Conservation (phyloP, 2,329 filamentous ascomycete species). For the Pseudovirgaria hyperparasitica region DNA sequence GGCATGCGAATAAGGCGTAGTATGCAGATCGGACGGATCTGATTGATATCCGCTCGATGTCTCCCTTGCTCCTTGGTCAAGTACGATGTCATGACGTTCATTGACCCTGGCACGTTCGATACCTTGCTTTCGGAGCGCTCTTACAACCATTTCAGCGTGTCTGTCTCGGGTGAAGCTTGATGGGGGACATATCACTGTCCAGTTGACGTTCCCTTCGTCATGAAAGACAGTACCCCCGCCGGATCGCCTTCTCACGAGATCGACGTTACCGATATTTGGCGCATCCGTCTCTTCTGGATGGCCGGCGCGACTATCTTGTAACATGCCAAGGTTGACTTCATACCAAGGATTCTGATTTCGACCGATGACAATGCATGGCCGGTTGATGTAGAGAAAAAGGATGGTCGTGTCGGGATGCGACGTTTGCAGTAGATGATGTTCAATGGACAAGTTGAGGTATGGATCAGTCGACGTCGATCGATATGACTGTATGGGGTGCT, state of each 20-base stretch:
- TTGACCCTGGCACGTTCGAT: constrained; percentile 60
- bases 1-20: constrained; percentile 28
- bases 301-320: constrained; percentile 32
- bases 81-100: constrained; percentile 82
- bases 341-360: constrained; percentile 98
- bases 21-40: constrained; percentile 29
- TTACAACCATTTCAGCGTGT: constrained; percentile 85
- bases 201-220: constrained; percentile 87
- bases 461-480: constrained; percentile 50
- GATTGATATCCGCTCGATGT: too few relatives aligned
- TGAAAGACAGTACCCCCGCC: constrained; percentile 94
- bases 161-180: constrained; percentile 66
- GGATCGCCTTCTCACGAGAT: constrained; percentile 69
- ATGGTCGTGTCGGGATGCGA: constrained; percentile 60
- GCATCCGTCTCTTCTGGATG: constrained; percentile 19
- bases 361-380: constrained; percentile 78
- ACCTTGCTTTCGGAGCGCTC: constrained; percentile 55
- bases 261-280: constrained; percentile 30
- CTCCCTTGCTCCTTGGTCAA: constrained; percentile 37
- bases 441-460: constrained; percentile 83
- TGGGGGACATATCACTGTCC: constrained; percentile 77
- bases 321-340: constrained; percentile 62
- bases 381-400: constrained; percentile 79
- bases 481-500: constrained; percentile 31
- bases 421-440: constrained; percentile 75